Evolutionary conservation across 2,329 filamentous ascomycete species (phyloP).

Genomic region (Penicillium glabrum): DNA sequence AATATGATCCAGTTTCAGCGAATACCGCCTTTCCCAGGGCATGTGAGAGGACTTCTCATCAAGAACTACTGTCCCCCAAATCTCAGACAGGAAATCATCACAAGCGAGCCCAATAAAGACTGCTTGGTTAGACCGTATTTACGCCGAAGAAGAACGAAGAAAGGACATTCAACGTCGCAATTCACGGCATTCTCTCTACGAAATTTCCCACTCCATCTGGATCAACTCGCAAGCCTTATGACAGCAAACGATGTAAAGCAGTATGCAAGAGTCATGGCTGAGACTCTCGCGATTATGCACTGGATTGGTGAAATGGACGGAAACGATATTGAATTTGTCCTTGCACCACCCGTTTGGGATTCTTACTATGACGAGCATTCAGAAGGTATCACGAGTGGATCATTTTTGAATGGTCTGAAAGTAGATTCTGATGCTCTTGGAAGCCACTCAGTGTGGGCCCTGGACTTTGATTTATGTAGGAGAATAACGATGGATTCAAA

Average conservation of each 20-base stretch:
- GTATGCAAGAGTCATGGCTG: conserved; percentile 51
- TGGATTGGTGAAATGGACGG: conserved; percentile 52
- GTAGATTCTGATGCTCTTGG: conserved; percentile 27
- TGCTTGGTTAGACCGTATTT: conserved; percentile 54
- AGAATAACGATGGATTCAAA: conserved; percentile 38
- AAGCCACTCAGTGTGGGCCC: conserved; percentile 43
- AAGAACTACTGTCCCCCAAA: conserved; percentile 33
- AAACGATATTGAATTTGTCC: conserved; percentile 58
- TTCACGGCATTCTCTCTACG: conserved; percentile 41
- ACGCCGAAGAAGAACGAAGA: conserved; percentile 35
- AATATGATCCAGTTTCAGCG: conserved; percentile 37
- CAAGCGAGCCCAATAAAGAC: conserved; percentile 40
- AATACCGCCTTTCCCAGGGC: conserved; percentile 32
- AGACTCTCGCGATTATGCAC: conserved; percentile 52
- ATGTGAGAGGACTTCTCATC: conserved; percentile 30
- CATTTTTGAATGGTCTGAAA: not conserved
- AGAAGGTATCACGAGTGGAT: not conserved
- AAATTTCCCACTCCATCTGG: conserved; percentile 52
- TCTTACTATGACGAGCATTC: not conserved
- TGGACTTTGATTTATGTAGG: conserved; percentile 51
- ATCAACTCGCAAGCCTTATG: conserved; percentile 47
- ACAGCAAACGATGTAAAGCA: conserved; percentile 5
- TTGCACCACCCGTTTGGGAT: conserved; percentile 27
- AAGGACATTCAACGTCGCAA: conserved; percentile 9
- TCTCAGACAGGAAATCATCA: conserved; percentile 24